These are phyloP conservation scores for Krasilnikovozyma curviuscula DNA, from an alignment of 768 basidiomycete genomes.

Conservation along the genomic window DNA sequence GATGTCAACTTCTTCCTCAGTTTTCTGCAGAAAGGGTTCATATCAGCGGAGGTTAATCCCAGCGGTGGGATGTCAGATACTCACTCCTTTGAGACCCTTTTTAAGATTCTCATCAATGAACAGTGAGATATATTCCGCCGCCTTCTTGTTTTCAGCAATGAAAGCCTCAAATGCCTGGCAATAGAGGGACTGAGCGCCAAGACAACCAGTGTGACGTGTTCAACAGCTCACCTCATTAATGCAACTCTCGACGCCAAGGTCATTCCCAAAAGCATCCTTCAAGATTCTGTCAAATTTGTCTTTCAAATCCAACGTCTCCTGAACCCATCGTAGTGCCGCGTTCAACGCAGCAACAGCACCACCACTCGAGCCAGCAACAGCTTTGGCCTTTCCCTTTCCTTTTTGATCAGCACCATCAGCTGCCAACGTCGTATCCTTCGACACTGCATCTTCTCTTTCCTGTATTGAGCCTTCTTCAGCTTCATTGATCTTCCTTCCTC, in stretches of 20 bases:
- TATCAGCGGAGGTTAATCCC: neutral
- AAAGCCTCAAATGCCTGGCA: conserved; percentile 79
- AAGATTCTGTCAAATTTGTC: conserved; percentile 71
- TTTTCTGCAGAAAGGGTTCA: conserved; percentile 45
- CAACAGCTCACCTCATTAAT: conserved; percentile 52
- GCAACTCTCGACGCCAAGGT: conserved; percentile 57
- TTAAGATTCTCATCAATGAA: conserved; percentile 93
- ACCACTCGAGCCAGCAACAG: neutral
- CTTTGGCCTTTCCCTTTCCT: conserved; percentile 38
- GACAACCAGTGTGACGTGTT: neutral
- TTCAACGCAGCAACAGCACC: conserved; percentile 29
- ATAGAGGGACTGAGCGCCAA: neutral
- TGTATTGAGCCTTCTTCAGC: conserved; percentile 29
- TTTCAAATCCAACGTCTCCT: conserved; percentile 73
- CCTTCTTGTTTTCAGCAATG: conserved; percentile 67
- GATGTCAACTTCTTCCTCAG: conserved; percentile 70
- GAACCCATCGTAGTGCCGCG: conserved; percentile 76
- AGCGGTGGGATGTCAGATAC: conserved; percentile 20
- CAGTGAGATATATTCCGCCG: conserved; percentile 84
- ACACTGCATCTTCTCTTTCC: conserved; percentile 24
- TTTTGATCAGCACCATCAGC: conserved; percentile 13
- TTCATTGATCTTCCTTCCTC: conserved; percentile 67
- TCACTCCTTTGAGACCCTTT: conserved; percentile 80
- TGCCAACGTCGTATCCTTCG: conserved; percentile 11
- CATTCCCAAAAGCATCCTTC: conserved; percentile 46